Evolutionary conservation across 2,329 filamentous ascomycete species (phyloP), one percentile per base, ranked within the genome.

Genomic region (Diaporthe sp.): DNA sequence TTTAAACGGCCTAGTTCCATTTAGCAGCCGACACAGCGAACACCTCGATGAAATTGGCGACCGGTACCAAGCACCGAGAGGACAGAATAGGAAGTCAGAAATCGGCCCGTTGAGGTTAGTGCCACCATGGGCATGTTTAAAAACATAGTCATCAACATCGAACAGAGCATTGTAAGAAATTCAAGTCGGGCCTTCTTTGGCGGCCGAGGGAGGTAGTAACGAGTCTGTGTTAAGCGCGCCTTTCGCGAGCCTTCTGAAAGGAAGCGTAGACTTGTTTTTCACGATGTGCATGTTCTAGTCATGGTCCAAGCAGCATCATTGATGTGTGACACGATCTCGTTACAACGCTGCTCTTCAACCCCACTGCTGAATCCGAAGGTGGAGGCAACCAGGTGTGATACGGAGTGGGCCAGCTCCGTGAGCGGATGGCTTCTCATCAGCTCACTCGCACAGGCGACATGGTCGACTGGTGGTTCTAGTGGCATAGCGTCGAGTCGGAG

Each of bases 131-230:
- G 38, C 30, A 35, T 25, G 58, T 30, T 64, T 45, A 40, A 28
- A 67, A 38, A 35, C 42, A 38, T 15, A 50, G 28, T 50, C 15
- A 19, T 52, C 52, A 30, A 33, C 47, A 25, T 66, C 12, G 22
- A 50, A 35, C 22, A 50, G 42, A n/a, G 13, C 42, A n/a, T 25
- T 25, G 12, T 25, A 13, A 25, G 30, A 5, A 25, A 28, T 35
- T 50, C 42, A 35, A 67, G 45, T 67, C 61, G 45, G 61, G 45
- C 61, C 61, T 50, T 67, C 61, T 52, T 35, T 67, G 61, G 61
- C 42, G 61, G 61, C 61, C 45, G 61, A 66, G 42, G 40, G 28
- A 66, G 28, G 61, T 66, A 35, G 42, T 13, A 50, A 50, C 6
- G 25, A 47, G 40, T n/a, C 40, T 25, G 19, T 33, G 28, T 25